Percentiles rank a stretch among this genome's conserved stretches.
phyloP scores from a whole-genome alignment of 108 stramenopile species.

The Asterionellopsis glacialis region DNA sequence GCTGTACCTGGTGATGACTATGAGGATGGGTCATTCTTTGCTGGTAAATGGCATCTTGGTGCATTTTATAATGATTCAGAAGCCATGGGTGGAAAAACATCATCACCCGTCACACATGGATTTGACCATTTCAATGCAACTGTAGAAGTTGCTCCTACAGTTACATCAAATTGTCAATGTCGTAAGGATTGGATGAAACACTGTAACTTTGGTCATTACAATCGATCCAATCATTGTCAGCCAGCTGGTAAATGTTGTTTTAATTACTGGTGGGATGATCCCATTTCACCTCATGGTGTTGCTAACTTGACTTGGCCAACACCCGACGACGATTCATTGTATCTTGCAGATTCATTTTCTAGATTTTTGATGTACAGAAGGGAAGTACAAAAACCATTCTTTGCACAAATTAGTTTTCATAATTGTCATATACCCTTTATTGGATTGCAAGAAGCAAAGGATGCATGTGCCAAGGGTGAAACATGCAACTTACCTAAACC shows the following conservation, averaged over 20 bases:
- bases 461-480: constrained; percentile 14
- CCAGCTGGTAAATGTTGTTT: constrained; percentile 25
- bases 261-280: constrained; percentile 38
- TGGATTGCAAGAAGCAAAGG: constrained; percentile 13
- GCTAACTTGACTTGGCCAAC: constrained; percentile 29
- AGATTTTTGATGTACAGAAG: constrained; percentile 12
- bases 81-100: constrained; percentile 15
- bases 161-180: constrained; percentile 27
- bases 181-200: constrained; percentile 19
- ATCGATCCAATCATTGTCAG: constrained; percentile 18
- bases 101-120: constrained; percentile 22
- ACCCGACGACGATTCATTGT: constrained; percentile 20
- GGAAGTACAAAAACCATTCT: constrained; percentile 12
- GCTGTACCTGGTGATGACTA: constrained; percentile 13
- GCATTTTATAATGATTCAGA: constrained; percentile 28
- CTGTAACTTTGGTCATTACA: constrained; percentile 29
- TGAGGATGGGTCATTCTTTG: constrained; percentile 15
- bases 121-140: constrained; percentile 31
- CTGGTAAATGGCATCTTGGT: constrained; percentile 34
- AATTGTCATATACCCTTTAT: constrained; percentile 44
- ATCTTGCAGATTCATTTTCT: constrained; percentile 25
- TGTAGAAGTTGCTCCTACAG: constrained; percentile 28
- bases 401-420: constrained; percentile 34
- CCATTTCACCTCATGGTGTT: constrained; percentile 20
- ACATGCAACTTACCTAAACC: constrained; percentile 18